A percentile compares a stretch with the other conserved stretches of the same genome.
Conservation (phyloP, 805 yeast species). For the Schwanniomyces vanrijiae region DNA sequence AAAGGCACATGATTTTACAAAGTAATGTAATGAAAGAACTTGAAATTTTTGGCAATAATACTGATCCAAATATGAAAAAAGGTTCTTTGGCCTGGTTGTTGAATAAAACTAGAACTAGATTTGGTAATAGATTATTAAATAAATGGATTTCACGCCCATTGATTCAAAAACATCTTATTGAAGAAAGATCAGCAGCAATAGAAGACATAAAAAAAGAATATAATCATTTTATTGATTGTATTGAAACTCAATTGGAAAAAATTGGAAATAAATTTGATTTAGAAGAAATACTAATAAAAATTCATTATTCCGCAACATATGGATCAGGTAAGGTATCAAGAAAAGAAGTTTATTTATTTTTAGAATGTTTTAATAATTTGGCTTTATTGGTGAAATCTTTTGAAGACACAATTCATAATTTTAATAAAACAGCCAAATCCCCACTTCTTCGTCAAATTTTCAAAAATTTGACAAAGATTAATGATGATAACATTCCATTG, state of each 20-base stretch:
- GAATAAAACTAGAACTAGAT: constrained; percentile 76
- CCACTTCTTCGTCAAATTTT: constrained; percentile 39
- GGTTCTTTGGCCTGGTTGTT: constrained; percentile 82
- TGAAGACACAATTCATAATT: constrained; percentile 33
- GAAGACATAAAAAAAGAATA: constrained; percentile 26
- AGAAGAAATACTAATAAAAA: constrained; percentile 35
- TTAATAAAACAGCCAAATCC: constrained; percentile 24
- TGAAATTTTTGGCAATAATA: constrained; percentile 70
- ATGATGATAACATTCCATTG: constrained; percentile 29
- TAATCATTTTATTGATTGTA: constrained; percentile 33
- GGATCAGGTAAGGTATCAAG: constrained; percentile 26
- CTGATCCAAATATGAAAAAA: constrained; percentile 47
- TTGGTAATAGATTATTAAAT: constrained; percentile 67
- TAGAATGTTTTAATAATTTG: constrained; percentile 28
- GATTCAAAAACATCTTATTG: constrained; percentile 50
- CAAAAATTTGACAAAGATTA: constrained; percentile 31
- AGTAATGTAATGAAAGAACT: constrained; percentile 67
- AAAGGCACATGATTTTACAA: constrained; percentile 56
- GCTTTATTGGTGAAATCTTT: constrained; percentile 26
- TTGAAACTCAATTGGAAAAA: constrained; percentile 23
- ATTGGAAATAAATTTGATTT: constrained; percentile 30
- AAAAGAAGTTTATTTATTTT: constrained; percentile 30
- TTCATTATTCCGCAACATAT: constrained; percentile 37
- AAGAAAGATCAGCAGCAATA: constrained; percentile 61
- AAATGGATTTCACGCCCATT: constrained; percentile 81